Conservation (phyloP, 192 early-diverging fungal species). For the Coemansia sp. region DNA sequence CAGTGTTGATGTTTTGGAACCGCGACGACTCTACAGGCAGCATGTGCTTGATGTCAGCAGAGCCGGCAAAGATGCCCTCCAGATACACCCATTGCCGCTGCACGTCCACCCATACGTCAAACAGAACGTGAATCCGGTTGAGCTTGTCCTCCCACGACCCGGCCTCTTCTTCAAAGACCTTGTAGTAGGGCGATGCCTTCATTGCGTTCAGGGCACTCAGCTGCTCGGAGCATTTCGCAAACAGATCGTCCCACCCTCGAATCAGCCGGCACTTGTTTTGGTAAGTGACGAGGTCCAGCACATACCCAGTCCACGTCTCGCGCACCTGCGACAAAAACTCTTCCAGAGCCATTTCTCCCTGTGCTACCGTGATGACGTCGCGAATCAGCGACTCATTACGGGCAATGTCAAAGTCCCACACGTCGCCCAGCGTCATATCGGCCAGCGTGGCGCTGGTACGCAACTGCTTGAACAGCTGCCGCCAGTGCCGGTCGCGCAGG, state of each 20-base stretch:
- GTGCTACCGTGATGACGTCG: constrained; percentile 88
- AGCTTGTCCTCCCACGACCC: constrained; percentile 93
- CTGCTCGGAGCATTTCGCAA: constrained; percentile 94
- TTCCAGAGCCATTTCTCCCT: constrained; percentile 99
- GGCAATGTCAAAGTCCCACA: constrained; percentile 92
- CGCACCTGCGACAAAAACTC: constrained; percentile 91
- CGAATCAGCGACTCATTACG: constrained; percentile 82
- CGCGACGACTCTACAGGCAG: constrained; percentile 93
- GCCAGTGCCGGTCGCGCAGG: constrained; percentile 96
- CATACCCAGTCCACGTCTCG: constrained; percentile 91
- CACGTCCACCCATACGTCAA: constrained; percentile 99
- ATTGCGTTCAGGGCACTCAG: constrained; percentile 93
- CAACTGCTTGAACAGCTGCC: constrained; percentile 83
- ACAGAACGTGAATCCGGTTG: constrained; percentile 90
- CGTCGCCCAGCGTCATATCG: constrained; percentile 89
- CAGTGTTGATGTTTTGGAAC: constrained; percentile 96
- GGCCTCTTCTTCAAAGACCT: constrained; percentile 98
- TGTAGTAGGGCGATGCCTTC: constrained; percentile 96
- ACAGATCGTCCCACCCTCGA: constrained; percentile 97
- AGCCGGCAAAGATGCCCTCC: constrained; percentile 97
- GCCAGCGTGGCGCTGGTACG: constrained; percentile 68
- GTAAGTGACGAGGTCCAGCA: constrained; percentile 92
- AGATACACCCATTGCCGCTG: constrained; percentile 99
- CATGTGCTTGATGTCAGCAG: constrained; percentile 95
- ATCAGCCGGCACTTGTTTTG: constrained; percentile 98